These are phyloP conservation scores for Capsicum chinense DNA, from an alignment of 257 asterid species.

Conservation along the genomic window DNA sequence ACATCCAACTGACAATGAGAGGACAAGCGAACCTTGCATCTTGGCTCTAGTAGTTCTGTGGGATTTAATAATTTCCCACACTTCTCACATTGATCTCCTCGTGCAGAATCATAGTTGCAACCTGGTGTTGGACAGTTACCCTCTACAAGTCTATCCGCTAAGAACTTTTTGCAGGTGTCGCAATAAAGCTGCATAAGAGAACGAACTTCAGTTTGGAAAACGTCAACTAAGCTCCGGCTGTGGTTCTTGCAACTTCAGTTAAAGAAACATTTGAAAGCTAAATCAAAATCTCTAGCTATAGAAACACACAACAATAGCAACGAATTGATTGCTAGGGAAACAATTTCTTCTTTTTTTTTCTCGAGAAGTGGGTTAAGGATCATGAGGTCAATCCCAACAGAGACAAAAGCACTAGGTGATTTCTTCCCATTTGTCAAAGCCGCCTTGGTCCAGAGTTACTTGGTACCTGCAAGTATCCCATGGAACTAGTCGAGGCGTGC, in stretches of 20 bases:
- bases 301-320: constrained; percentile 22
- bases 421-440: too few relatives aligned
- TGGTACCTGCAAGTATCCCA: neutral
- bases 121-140: constrained; percentile 84
- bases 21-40: constrained; percentile 70
- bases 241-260: neutral
- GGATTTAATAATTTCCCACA: constrained; percentile 90
- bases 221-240: constrained; percentile 6
- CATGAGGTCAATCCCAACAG: neutral
- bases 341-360: neutral
- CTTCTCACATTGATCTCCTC: constrained; percentile 95
- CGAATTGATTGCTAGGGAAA: neutral
- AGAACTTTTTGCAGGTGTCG: constrained; percentile 69
- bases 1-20: constrained; percentile 13
- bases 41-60: constrained; percentile 82
- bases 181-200: constrained; percentile 68
- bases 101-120: constrained; percentile 83
- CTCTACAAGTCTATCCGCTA: constrained; percentile 91
- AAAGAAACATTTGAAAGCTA: neutral
- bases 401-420: neutral
- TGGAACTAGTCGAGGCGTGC: neutral
- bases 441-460: neutral
- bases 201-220: constrained; percentile 27
- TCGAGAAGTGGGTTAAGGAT: neutral
- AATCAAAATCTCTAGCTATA: neutral